Base-by-base conservation (phyloP, 352 stramenopile species). In the Peronospora destructor region DNA sequence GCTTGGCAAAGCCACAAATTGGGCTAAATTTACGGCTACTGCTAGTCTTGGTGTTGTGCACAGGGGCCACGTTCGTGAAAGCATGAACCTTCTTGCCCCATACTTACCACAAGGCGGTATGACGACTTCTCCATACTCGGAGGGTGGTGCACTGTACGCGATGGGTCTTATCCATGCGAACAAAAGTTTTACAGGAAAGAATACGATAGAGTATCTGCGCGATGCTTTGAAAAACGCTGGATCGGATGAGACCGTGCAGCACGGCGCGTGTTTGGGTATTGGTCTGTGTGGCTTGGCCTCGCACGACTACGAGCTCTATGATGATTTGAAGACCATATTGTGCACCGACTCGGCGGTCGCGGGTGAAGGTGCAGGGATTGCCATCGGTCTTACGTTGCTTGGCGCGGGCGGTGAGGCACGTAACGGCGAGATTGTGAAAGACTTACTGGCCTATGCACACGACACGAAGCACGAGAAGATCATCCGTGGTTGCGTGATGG, bases 381-480 rank as follows among this genome's bases (percentile, higher is more conserved):
- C 90, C 7, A 98, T 99, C n/a, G 97, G 97, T 28, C 83, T 99
- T 53, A 80, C 97, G 11, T 72, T 98, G 25, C 83, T 98, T 11
- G 96, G 97, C n/a, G 91, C 83, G 46, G 95, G 94, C 29, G 81
- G 85, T 41, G 82, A 95, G 41, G 85, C 82, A 49, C 77, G 73
- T 33, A 84, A 87, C 43, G 76, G 75, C 28, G 79, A 91, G 17
- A 90, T 92, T 39, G 61, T 94, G 21, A 94, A 90, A 53, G 94
- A 99, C 53, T 69, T 99, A 49, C 72, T 98, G n/a, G 90, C 91
- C 30, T 99, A 99, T 63, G 91, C 95, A 13, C 86, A 98, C 56
- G 95, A 99, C 59, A 99, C 96, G 11, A 92, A 97, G 52, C 96
- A 99, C 76, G 97, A 99, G 71, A 99, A 99, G 68, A 99, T 99